Evolutionary conservation across 257 asterid genomes (phyloP).

Genomic region (Nicotiana benthamiana): DNA sequence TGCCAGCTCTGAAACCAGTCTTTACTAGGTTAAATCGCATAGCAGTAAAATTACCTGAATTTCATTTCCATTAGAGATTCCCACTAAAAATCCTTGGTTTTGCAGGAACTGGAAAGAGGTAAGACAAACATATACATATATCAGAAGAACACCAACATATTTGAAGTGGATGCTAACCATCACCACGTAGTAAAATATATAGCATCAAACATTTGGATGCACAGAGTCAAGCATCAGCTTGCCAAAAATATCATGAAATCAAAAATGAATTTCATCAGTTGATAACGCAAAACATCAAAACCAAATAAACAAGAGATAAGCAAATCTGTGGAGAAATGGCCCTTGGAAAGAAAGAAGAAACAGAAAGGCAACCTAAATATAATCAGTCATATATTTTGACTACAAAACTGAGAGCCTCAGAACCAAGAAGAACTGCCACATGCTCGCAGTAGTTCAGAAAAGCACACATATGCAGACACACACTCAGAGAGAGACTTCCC

Average conservation of each 20-base stretch:
- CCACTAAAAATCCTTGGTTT: constrained; percentile 88
- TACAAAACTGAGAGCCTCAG: neutral
- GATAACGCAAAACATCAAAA: neutral
- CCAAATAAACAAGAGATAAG: neutral
- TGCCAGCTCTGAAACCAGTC: neutral
- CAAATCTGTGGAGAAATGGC: neutral
- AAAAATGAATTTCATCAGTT: neutral
- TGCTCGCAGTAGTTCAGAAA: neutral
- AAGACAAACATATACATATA: constrained; percentile 8
- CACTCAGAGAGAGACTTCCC: neutral
- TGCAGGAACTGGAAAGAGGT: constrained; percentile 67
- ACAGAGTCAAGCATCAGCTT: neutral
- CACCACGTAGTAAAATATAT: neutral
- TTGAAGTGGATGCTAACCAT: neutral
- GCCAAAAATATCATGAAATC: neutral
- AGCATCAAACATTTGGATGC: neutral
- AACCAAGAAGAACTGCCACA: neutral
- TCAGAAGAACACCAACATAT: neutral
- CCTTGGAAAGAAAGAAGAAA: neutral
- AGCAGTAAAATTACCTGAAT: constrained; percentile 54
- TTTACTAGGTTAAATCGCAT: neutral
- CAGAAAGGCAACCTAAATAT: neutral
- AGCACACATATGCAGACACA: neutral
- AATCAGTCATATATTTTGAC: neutral
- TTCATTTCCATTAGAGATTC: constrained; percentile 80